A percentile compares a stretch with the other conserved stretches of the same genome.
phyloP scores from a whole-genome alignment of 306 rosid genomes.

The Benincasa hispida region DNA sequence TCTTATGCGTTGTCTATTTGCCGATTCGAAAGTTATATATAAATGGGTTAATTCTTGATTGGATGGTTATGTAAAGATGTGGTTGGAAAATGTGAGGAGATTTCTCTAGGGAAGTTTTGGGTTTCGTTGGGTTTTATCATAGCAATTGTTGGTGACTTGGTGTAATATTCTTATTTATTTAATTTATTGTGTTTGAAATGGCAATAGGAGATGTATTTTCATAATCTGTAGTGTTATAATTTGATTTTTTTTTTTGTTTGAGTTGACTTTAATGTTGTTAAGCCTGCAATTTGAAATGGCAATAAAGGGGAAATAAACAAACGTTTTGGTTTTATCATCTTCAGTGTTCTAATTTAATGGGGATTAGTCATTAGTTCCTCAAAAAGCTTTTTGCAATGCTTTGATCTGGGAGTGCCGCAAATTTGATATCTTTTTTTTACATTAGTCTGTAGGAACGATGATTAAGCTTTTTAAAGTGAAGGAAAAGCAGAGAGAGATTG shows the following conservation, averaged over 20 bases:
- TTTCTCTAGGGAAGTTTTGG: neutral
- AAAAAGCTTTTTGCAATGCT: neutral
- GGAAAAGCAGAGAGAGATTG: constrained; percentile 45
- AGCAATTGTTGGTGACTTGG: neutral
- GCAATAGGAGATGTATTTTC: neutral
- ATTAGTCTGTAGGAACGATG: constrained; percentile 28
- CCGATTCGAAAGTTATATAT: neutral
- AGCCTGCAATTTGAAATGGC: neutral
- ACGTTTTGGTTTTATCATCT: neutral
- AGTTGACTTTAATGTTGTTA: neutral
- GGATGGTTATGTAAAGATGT: neutral
- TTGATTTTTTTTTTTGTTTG: neutral
- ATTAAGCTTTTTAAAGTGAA: constrained; percentile 47
- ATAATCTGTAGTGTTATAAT: neutral
- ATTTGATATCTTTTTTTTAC: neutral
- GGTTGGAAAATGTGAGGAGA: neutral
- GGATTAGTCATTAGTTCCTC: neutral
- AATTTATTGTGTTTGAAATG: neutral
- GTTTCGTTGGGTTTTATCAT: neutral
- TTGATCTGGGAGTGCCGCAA: neutral
- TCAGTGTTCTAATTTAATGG: neutral
- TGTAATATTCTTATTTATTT: neutral
- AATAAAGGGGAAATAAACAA: neutral
- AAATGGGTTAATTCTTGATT: neutral
- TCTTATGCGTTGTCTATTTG: neutral